phyloP scores from a whole-genome alignment of 2,329 filamentous ascomycete species.

The Diaporthe batatas region DNA sequence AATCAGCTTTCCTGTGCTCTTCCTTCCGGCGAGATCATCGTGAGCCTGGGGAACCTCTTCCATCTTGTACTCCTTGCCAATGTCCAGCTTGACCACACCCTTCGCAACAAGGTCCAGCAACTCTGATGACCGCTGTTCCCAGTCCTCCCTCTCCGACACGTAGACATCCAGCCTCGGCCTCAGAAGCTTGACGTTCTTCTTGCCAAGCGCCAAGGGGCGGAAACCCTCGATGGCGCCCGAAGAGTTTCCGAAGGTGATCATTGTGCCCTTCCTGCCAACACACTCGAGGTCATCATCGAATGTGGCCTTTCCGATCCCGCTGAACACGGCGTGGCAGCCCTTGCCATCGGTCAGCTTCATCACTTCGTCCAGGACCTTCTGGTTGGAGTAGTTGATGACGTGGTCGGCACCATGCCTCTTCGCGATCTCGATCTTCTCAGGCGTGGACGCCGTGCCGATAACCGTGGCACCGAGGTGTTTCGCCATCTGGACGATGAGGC shows the following conservation, averaged over 20 bases:
- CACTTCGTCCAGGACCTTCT: slow-evolving; percentile 70
- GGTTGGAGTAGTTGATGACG: slow-evolving; percentile 76
- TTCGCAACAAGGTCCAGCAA: slow-evolving; percentile 42
- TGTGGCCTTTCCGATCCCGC: slow-evolving; percentile 86
- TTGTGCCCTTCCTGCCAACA: slow-evolving; percentile 65
- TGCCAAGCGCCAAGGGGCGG: slow-evolving; percentile 58
- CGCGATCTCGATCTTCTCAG: slow-evolving; percentile 80
- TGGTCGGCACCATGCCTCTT: slow-evolving; percentile 78
- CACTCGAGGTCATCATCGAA: slow-evolving; percentile 58
- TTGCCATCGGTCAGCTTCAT: slow-evolving; percentile 77
- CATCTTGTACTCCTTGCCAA: slow-evolving; percentile 42
- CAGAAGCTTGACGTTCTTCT: slow-evolving; percentile 75
- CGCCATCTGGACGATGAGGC: slow-evolving; percentile 82
- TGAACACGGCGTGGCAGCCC: slow-evolving; percentile 84
- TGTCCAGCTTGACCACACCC: slow-evolving; percentile 42
- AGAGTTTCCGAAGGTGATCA: slow-evolving; percentile 77
- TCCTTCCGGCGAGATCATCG: slow-evolving; percentile 39
- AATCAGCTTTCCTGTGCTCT: slow-evolving; percentile 43
- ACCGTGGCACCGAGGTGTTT: slow-evolving; percentile 79
- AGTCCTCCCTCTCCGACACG: slow-evolving; percentile 72
- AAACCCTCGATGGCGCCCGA: slow-evolving; percentile 72
- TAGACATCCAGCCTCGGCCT: slow-evolving; percentile 75
- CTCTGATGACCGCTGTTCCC: slow-evolving; percentile 48
- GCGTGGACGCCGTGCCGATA: slow-evolving; percentile 83
- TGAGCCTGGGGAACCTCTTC: slow-evolving; percentile 42